These are phyloP conservation scores for Komagataella kurtzmanii DNA, from an alignment of 805 yeast genomes.

Conservation along the genomic window DNA sequence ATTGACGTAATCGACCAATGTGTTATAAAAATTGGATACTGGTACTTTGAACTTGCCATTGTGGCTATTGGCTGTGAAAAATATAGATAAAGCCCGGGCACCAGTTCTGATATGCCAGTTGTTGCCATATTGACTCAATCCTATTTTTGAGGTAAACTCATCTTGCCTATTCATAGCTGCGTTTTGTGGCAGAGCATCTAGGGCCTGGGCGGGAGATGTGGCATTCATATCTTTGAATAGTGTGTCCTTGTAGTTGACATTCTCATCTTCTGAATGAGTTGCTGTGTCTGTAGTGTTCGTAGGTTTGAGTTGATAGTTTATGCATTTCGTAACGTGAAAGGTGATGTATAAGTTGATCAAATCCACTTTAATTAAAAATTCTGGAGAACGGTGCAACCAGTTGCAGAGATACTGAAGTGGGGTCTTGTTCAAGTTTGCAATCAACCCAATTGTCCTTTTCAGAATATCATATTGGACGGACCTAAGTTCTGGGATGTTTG, in stretches of 20 bases:
- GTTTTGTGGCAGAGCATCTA: background rate
- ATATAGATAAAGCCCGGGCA: slow-evolving; percentile 39
- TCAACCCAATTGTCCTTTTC: slow-evolving; percentile 54
- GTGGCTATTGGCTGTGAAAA: slow-evolving; percentile 36
- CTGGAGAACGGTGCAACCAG: slow-evolving; percentile 36
- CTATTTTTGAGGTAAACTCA: slow-evolving; percentile 12
- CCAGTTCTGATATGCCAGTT: slow-evolving; percentile 77
- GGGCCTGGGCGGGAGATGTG: background rate
- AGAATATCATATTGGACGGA: slow-evolving; percentile 52
- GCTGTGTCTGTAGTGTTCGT: background rate
- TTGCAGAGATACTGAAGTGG: slow-evolving; percentile 30
- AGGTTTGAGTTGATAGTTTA: slow-evolving; percentile 17
- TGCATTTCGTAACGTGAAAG: slow-evolving; percentile 50
- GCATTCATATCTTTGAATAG: slow-evolving; percentile 3
- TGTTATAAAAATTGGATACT: slow-evolving; percentile 53
- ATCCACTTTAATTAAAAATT: slow-evolving; percentile 43
- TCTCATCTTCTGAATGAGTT: slow-evolving; percentile 10
- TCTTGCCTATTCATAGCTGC: background rate
- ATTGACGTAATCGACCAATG: slow-evolving; percentile 69
- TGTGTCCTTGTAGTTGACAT: slow-evolving; percentile 16
- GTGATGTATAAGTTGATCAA: slow-evolving; percentile 66
- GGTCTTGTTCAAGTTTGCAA: slow-evolving; percentile 34
- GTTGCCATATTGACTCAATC: slow-evolving; percentile 48
- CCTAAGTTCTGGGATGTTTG: slow-evolving; percentile 33
- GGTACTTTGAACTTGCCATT: slow-evolving; percentile 19